phyloP scores from a whole-genome alignment of 2,329 filamentous ascomycete genomes.

The Colletotrichum spinosum region DNA sequence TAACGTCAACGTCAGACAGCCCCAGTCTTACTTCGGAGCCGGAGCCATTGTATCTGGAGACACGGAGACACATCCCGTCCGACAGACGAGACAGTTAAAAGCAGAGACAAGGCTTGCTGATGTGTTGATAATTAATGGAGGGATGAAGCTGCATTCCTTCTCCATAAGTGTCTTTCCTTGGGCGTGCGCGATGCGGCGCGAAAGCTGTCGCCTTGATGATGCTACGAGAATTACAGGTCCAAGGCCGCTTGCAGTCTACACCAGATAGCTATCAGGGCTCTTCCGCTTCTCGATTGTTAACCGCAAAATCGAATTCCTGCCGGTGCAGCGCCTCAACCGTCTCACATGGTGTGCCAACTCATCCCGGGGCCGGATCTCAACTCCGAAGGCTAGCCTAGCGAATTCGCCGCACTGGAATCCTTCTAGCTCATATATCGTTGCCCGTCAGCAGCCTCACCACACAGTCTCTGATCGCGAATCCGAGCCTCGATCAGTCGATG shows the following conservation, averaged over 20 bases:
- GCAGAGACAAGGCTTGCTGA: too few species aligned
- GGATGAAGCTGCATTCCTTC: constrained; percentile 12
- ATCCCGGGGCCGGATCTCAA: too few species aligned
- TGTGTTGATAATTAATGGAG: neutral
- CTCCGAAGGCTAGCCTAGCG: too few species aligned
- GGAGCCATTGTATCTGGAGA: constrained; percentile 1
- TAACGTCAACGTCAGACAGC: constrained; percentile 21
- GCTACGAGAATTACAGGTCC: neutral
- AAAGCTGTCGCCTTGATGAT: constrained; percentile 2
- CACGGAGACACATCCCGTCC: neutral
- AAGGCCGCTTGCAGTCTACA: too few species aligned
- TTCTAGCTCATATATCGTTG: too few species aligned
- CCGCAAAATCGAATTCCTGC: constrained; percentile 4
- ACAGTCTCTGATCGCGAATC: too few species aligned
- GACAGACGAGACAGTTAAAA: too few species aligned
- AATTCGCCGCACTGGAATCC: too few species aligned
- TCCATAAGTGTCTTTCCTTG: neutral
- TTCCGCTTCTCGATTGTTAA: neutral
- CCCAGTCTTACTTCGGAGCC: constrained; percentile 24
- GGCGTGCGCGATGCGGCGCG: neutral
- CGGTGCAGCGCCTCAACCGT: constrained; percentile 9
- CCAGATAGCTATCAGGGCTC: neutral
- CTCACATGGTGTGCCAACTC: constrained; percentile 16
- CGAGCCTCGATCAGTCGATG: too few species aligned
- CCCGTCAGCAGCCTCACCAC: too few species aligned